Conservation (phyloP, 768 basidiomycete species). For the Cystobasidiopsis lactophilus region DNA sequence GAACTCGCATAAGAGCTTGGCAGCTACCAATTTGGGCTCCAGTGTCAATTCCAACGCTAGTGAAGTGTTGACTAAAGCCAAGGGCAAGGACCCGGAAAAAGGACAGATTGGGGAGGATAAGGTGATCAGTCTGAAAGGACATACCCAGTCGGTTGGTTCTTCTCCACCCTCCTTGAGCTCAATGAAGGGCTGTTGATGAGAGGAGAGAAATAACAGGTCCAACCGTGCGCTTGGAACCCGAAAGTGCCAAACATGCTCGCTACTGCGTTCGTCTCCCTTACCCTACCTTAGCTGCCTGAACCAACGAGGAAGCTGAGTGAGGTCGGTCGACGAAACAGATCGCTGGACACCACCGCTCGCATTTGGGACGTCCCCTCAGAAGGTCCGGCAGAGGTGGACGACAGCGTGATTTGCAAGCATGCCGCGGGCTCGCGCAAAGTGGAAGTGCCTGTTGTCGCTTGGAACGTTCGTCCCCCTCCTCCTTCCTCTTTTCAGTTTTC, state of each 20-base stretch:
- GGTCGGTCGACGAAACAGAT: no score
- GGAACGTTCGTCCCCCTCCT: slow-evolving; percentile 13
- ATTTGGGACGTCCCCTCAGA: slow-evolving; percentile 19
- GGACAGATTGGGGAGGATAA: background rate
- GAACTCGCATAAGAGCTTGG: no score
- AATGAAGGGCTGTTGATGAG: background rate
- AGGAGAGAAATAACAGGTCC: slow-evolving; percentile 4
- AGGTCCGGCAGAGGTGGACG: background rate
- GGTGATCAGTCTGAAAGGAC: slow-evolving; percentile 15
- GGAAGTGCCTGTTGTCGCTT: slow-evolving; percentile 16
- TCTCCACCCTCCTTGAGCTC: background rate
- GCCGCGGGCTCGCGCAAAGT: slow-evolving; percentile 10
- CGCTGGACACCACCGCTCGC: slow-evolving; percentile 15
- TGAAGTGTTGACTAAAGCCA: background rate
- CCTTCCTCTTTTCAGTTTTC: background rate
- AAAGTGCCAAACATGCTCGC: slow-evolving; percentile 17
- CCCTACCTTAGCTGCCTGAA: no score
- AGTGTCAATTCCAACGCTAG: no score
- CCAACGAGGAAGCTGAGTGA: no score
- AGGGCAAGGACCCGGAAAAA: background rate
- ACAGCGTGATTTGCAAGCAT: slow-evolving; percentile 17
- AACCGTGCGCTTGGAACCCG: slow-evolving; percentile 19
- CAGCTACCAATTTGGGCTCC: no score
- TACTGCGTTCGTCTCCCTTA: slow-evolving; percentile 12
- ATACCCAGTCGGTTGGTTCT: slow-evolving; percentile 10